Conservation (phyloP, 257 asterid genomes). For the Orobanche coerulescens region DNA sequence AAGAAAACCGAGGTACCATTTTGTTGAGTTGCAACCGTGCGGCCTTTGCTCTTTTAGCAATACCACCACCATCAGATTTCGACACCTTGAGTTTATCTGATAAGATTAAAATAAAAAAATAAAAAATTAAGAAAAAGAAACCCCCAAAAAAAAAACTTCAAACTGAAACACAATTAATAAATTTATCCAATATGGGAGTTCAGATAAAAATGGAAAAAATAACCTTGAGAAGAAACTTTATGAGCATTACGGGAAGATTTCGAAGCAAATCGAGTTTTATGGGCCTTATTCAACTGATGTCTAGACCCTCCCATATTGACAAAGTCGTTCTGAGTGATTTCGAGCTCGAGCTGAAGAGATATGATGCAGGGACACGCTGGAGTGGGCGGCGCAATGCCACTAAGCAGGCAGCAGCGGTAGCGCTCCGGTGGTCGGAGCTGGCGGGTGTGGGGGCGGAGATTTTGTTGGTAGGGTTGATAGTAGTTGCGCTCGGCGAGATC, state of each 20-base stretch:
- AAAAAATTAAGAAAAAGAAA: not conserved
- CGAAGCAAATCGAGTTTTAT: constrained; percentile 74
- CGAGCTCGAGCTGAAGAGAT: no score
- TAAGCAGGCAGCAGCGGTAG: no score
- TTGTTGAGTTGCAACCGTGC: constrained; percentile 73
- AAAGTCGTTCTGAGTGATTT: no score
- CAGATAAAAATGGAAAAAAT: not conserved
- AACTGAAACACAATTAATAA: no score
- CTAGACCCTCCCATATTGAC: constrained; percentile 66
- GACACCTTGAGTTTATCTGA: constrained; percentile 49
- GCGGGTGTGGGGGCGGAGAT: no score
- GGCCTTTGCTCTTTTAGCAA: constrained; percentile 72
- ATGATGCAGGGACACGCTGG: no score
- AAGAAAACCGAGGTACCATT: constrained; percentile 49
- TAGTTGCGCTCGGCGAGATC: no score
- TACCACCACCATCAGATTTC: constrained; percentile 46
- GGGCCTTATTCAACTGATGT: constrained; percentile 60
- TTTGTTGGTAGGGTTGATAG: no score
- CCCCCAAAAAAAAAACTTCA: no score
- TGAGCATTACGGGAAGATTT: constrained; percentile 83
- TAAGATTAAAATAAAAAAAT: not conserved
- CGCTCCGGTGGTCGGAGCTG: no score
- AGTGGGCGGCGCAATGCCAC: no score
- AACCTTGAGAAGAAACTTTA: constrained; percentile 68
- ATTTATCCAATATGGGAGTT: no score